Evolutionary conservation across 2,329 filamentous ascomycete genomes (phyloP).

Genomic region (Hypoxylon sp.): DNA sequence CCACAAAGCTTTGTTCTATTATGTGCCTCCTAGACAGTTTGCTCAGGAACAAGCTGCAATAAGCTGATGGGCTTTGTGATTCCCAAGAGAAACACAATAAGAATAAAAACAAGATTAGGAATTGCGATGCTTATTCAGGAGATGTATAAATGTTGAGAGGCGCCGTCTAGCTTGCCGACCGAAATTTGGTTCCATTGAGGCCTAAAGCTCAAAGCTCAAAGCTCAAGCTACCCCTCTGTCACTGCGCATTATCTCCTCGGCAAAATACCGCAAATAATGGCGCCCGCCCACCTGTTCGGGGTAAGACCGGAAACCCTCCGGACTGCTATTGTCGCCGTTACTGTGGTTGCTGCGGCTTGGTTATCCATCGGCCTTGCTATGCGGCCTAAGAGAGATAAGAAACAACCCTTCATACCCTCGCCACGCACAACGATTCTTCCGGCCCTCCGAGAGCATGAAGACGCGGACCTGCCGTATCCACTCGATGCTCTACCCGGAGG

Average conservation of each 20-base stretch:
- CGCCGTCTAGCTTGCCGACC: background rate
- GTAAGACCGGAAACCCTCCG: slow-evolving; percentile 4
- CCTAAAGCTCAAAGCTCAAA: slow-evolving; percentile 4
- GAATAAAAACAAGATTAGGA: background rate
- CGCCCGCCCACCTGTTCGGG: slow-evolving; percentile 9
- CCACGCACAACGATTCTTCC: slow-evolving; percentile 26
- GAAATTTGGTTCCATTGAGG: slow-evolving; percentile 3
- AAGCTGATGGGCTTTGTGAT: slow-evolving; percentile 5
- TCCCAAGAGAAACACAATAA: background rate
- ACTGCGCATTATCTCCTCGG: background rate
- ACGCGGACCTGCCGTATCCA: slow-evolving; percentile 71
- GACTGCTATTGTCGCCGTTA: slow-evolving; percentile 10
- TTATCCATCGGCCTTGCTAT: slow-evolving; percentile 11
- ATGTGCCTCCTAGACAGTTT: background rate
- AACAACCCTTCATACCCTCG: slow-evolving; percentile 28
- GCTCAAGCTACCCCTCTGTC: slow-evolving; percentile 13
- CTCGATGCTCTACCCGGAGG: slow-evolving; percentile 78
- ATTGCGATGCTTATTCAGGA: background rate
- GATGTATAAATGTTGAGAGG: slow-evolving; percentile 24
- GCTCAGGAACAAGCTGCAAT: background rate
- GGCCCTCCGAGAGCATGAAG: slow-evolving; percentile 18
- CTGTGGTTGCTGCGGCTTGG: slow-evolving; percentile 7
- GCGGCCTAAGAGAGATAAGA: background rate
- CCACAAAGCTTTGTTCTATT: background rate
- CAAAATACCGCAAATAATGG: slow-evolving; percentile 15